Evolutionary conservation across 306 rosid species (phyloP).

Genomic region (Mimosa pudica): DNA sequence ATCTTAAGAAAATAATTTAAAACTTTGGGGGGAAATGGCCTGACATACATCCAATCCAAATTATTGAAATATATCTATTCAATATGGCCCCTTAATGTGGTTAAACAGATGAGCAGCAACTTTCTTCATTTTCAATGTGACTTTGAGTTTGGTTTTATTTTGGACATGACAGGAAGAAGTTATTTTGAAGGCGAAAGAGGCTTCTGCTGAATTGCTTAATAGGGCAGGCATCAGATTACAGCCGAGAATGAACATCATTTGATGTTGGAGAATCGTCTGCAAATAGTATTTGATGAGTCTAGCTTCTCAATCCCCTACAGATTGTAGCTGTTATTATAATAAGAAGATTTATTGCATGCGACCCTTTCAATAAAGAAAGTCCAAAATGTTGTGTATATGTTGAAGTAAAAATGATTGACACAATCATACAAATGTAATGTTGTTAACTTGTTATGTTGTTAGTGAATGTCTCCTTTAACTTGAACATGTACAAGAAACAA

Average conservation of each 20-base stretch:
- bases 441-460: too few relatives aligned
- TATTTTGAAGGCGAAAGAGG: constrained; percentile 59
- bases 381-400: too few relatives aligned
- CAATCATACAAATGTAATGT: too few relatives aligned
- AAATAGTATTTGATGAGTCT: not conserved
- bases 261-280: constrained; percentile 12
- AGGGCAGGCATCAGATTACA: constrained; percentile 77
- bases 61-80: constrained; percentile 14
- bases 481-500: too few relatives aligned
- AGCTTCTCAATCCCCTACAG: not conserved
- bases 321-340: too few relatives aligned
- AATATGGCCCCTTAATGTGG: not conserved
- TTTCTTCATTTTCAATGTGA: not conserved
- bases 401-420: too few relatives aligned
- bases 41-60: not conserved
- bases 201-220: constrained; percentile 61
- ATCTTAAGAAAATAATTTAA: not conserved
- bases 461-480: too few relatives aligned
- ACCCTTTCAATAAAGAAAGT: too few relatives aligned
- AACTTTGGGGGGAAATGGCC: not conserved
- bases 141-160: constrained; percentile 15
- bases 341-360: too few relatives aligned
- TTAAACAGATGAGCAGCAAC: not conserved
- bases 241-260: constrained; percentile 67
- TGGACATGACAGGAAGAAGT: constrained; percentile 61